Percentiles rank a stretch among this genome's conserved stretches.
Conservation (phyloP, 768 basidiomycete genomes). For the Leccinum fibrillosum region DNA sequence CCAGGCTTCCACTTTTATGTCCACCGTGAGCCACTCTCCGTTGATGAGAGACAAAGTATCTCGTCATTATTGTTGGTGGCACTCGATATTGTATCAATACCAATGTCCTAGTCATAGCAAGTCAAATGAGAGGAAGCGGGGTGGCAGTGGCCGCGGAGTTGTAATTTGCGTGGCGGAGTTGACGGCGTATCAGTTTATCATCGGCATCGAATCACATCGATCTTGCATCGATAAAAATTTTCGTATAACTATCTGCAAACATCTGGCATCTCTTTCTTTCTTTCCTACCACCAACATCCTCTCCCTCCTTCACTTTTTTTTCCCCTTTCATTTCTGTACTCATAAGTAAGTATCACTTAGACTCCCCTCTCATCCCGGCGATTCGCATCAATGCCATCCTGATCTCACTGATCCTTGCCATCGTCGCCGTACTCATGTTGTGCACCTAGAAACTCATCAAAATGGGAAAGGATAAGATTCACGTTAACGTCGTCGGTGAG, state of each 20-base stretch:
- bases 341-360: slow-evolving; percentile 38
- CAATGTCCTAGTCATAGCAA: neutral
- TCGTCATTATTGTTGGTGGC: slow-evolving; percentile 3
- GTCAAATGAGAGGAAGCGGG: neutral
- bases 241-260: slow-evolving; percentile 63
- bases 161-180: slow-evolving; percentile 34
- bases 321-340: slow-evolving; percentile 37
- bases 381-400: slow-evolving; percentile 16
- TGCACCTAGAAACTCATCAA: slow-evolving; percentile 49
- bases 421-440: slow-evolving; percentile 15
- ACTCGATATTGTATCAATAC: slow-evolving; percentile 12
- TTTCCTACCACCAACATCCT: slow-evolving; percentile 36
- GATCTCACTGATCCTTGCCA: slow-evolving; percentile 25
- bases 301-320: slow-evolving; percentile 26
- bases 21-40: slow-evolving; percentile 8
- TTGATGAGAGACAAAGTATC: slow-evolving; percentile 7
- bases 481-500: slow-evolving; percentile 97
- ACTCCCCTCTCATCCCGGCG: slow-evolving; percentile 13
- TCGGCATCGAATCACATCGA: slow-evolving; percentile 52
- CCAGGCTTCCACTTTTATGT: slow-evolving; percentile 7
- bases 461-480: slow-evolving; percentile 96
- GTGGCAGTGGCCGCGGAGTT: slow-evolving; percentile 9
- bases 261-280: slow-evolving; percentile 33
- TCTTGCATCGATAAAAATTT: slow-evolving; percentile 65
- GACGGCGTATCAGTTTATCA: slow-evolving; percentile 46